phyloP scores from a whole-genome alignment of 2,329 filamentous ascomycete species.

The Elsinoe perseae region DNA sequence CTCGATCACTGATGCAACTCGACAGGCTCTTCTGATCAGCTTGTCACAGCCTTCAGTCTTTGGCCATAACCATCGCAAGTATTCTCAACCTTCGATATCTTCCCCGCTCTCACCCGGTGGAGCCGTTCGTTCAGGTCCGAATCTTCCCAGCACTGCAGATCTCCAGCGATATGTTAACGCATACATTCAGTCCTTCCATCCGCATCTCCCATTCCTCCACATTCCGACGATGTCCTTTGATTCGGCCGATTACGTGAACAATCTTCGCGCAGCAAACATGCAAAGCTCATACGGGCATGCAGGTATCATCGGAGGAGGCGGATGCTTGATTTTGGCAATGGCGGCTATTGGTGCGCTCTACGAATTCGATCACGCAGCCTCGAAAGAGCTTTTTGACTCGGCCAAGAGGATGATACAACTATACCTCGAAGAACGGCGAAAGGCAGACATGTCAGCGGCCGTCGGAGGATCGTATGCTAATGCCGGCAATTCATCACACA shows the following conservation, averaged over 20 bases:
- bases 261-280: conserved; percentile 50
- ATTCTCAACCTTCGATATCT: conserved; percentile 51
- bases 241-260: conserved; percentile 57
- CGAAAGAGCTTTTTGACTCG: conserved; percentile 80
- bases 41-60: conserved; percentile 53
- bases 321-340: conserved; percentile 81
- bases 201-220: conserved; percentile 90
- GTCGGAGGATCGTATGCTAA: conserved; percentile 38
- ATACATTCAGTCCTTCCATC: conserved; percentile 88
- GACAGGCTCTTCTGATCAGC: conserved; percentile 55
- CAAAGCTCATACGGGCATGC: conserved; percentile 46
- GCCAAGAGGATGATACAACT: conserved; percentile 93
- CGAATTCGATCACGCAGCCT: conserved; percentile 71
- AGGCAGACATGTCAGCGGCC: conserved; percentile 65
- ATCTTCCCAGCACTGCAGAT: conserved; percentile 71
- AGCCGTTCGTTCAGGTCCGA: conserved; percentile 33
- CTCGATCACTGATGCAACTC: conserved; percentile 58
- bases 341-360: conserved; percentile 81
- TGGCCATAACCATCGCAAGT: conserved; percentile 47
- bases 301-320: conserved; percentile 64
- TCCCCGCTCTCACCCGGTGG: conserved; percentile 40
- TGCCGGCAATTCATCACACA: conserved; percentile 42
- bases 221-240: conserved; percentile 88
- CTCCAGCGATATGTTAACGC: conserved; percentile 84
- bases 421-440: conserved; percentile 84